Conservation (phyloP, 2,329 filamentous ascomycete species). For the Escovopsis weberi region DNA sequence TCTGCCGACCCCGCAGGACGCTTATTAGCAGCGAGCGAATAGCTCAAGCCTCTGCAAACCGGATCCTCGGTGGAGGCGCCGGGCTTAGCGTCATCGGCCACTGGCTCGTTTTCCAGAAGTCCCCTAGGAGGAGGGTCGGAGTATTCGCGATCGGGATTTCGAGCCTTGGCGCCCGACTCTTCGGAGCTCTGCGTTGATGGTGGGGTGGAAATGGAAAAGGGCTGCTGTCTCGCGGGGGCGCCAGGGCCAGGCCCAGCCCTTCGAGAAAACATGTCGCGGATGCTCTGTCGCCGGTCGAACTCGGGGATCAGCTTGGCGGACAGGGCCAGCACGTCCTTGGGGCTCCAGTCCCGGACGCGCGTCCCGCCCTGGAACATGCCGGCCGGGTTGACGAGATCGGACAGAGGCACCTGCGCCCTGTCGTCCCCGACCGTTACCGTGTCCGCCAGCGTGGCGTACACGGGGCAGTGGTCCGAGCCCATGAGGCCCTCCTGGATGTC, state of each 20-base stretch:
- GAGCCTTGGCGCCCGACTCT: not conserved
- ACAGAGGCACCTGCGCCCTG: constrained; percentile 33
- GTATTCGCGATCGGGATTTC: not conserved
- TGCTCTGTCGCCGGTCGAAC: constrained; percentile 70
- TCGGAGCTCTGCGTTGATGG: not conserved
- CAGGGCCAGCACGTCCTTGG: constrained; percentile 52
- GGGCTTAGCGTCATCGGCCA: not conserved
- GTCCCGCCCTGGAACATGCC: constrained; percentile 56
- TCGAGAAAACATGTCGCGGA: constrained; percentile 77
- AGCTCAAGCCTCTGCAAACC: not conserved
- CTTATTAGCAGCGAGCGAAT: not conserved
- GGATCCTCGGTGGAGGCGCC: not conserved
- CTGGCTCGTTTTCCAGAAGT: not conserved
- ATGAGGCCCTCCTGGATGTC: constrained; percentile 89
- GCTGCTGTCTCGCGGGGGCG: not conserved
- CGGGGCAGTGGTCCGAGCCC: constrained; percentile 93
- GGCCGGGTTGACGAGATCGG: constrained; percentile 64
- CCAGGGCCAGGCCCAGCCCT: constrained; percentile 11
- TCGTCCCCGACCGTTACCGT: constrained; percentile 34
- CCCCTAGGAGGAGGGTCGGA: not conserved
- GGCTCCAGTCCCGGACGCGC: constrained; percentile 50
- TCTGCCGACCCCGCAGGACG: constrained; percentile 2
- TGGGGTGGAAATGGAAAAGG: not conserved
- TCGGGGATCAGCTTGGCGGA: constrained; percentile 79
- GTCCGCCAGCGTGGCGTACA: constrained; percentile 63